Base-by-base conservation (phyloP, 1,284 basidiomycete species). In the Ceratobasidium sp. region DNA sequence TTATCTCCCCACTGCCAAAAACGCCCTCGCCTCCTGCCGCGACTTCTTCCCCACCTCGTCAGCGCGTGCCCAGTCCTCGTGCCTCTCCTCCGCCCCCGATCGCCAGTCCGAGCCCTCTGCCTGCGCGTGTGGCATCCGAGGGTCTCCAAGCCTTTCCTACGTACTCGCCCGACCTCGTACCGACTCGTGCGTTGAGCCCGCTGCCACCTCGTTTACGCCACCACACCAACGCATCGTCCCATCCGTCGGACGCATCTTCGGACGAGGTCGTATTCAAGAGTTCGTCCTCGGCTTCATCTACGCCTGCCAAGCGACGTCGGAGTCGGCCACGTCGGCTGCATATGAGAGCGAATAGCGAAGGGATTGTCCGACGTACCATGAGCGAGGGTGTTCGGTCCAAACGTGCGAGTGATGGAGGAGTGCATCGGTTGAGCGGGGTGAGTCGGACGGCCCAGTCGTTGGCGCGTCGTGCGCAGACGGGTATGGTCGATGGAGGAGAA, bases 231-330 rank as follows among this genome's bases (percentile, higher is more conserved):
- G 45, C 45, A 23, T 58, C 55, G 1, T 58, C 55, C 2, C 55
- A 58, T 39, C 55, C 55, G 8, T 58, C 55, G 6, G 55, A 58
- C 48, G 62, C 48, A 16, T 67, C 62, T 23, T 64, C 61, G 41
- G 62, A 67, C 62, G 62, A 67, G 23, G 62, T 67, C 48, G 62
- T 67, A 16, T 67, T 67, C 3, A 50, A 50, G 4, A 52, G 50
- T 9, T 67, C 62, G 28, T 67, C 62, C 32, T 67, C 62, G 21
- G 39, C 62, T 1, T 34, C 62, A 28, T 67, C 62, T 21, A 53
- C 62, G 9, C 62, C 62, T 14, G 30, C 45, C 14, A 67, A 55
- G 21, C 62, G 62, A 4, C 34, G 36, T 16, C 48, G 55, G n/a
- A 58, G 36, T 16, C 62, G 48, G 21, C 14, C 28, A 1, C 30